These are phyloP conservation scores for Hortiboletus campestris DNA, from an alignment of 768 basidiomycete species.

Conservation along the genomic window DNA sequence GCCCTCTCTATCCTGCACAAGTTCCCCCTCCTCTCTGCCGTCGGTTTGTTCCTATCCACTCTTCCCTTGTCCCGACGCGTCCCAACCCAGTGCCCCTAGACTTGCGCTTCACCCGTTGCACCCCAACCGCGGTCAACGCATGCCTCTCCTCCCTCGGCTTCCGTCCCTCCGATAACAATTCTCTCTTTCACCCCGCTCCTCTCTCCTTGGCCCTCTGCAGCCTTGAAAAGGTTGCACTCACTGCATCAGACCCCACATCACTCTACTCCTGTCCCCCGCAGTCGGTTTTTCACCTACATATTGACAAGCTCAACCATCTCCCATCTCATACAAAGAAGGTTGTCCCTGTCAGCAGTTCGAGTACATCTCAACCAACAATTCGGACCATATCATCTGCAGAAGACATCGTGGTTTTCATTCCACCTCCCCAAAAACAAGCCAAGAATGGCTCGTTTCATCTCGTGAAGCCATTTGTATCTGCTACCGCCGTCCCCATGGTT, in stretches of 20 bases:
- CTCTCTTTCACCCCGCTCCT: conserved; percentile 44
- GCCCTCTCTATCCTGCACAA: conserved; percentile 40
- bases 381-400: conserved; percentile 8
- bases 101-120: conserved; percentile 49
- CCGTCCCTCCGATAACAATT: conserved; percentile 24
- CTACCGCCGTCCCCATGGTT: background rate
- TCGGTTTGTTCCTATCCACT: conserved; percentile 45
- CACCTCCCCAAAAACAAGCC: conserved; percentile 12
- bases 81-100: conserved; percentile 33
- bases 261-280: conserved; percentile 27
- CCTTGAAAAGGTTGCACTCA: conserved; percentile 23
- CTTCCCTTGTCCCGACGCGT: background rate
- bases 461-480: background rate
- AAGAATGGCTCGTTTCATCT: background rate
- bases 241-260: conserved; percentile 13
- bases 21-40: conserved; percentile 58
- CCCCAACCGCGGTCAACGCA: conserved; percentile 15
- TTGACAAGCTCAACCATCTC: conserved; percentile 14
- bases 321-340: conserved; percentile 1
- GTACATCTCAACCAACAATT: background rate
- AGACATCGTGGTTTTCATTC: conserved; percentile 18
- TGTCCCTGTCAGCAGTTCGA: background rate
- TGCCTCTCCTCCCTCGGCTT: conserved; percentile 25
- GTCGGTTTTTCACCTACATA: conserved; percentile 30
- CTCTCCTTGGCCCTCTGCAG: conserved; percentile 36